A percentile compares a stretch with the other conserved stretches of the same genome.
Evolutionary conservation across 306 rosid species (phyloP).

Genomic region (Quercus variabilis): DNA sequence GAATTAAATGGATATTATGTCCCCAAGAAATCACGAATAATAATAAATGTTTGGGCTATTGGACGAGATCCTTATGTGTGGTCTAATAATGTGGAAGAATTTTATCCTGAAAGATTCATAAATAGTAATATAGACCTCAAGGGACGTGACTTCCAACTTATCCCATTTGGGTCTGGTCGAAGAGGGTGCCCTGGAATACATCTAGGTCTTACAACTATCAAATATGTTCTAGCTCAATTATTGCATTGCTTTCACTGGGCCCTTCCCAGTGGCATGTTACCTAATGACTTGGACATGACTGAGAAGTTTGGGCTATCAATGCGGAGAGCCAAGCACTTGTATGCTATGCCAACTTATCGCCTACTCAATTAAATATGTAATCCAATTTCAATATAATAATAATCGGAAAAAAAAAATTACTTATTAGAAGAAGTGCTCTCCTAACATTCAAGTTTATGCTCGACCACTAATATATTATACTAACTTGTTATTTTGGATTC

Average conservation of each 20-base stretch:
- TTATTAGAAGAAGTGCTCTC: too few relatives aligned
- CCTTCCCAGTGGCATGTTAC: conserved; percentile 24
- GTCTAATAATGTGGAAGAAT: conserved; percentile 34
- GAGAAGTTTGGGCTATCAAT: conserved; percentile 15
- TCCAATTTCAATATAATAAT: too few relatives aligned
- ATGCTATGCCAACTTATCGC: conserved; percentile 19
- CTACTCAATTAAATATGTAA: not conserved
- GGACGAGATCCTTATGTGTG: conserved; percentile 38
- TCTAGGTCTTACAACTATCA: conserved; percentile 28
- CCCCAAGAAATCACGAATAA: conserved; percentile 27
- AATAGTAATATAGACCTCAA: conserved; percentile 10
- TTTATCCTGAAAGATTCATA: conserved; percentile 44
- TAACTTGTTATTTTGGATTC: too few relatives aligned
- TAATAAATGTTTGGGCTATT: conserved; percentile 33
- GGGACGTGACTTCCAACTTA: conserved; percentile 27
- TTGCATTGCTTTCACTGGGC: conserved; percentile 44
- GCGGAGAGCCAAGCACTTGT: conserved; percentile 7
- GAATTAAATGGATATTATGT: conserved; percentile 31
- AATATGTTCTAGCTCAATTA: conserved; percentile 32
- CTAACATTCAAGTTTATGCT: too few relatives aligned
- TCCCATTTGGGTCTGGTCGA: conserved; percentile 49
- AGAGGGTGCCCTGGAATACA: conserved; percentile 44
- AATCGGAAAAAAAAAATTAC: too few relatives aligned
- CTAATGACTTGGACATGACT: conserved; percentile 28
- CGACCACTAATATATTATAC: too few relatives aligned